A percentile compares a stretch with the other conserved stretches of the same genome.
Evolutionary conservation across 129 eudicot genomes (phyloP).

Genomic region (Lonicera japonica): DNA sequence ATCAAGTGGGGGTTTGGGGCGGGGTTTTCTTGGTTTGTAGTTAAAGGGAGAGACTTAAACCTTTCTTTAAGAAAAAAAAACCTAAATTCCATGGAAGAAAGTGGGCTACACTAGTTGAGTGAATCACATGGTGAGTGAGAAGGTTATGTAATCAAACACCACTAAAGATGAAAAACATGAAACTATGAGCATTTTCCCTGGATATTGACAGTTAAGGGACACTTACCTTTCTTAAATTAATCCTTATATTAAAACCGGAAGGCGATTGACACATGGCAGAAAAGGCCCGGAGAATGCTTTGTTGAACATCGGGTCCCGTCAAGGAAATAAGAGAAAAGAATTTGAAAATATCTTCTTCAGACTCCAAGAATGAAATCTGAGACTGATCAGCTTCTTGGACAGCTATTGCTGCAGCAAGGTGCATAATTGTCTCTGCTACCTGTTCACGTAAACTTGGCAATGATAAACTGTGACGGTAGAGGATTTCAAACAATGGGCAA

Average conservation of each 20-base stretch:
- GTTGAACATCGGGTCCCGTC: constrained; percentile 39
- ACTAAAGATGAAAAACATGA: too few relatives aligned
- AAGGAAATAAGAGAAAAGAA: constrained; percentile 46
- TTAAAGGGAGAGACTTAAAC: too few relatives aligned
- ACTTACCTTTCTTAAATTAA: too few relatives aligned
- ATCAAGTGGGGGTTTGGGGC: too few relatives aligned
- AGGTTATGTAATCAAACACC: too few relatives aligned
- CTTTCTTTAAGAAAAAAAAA: too few relatives aligned
- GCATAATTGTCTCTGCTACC: constrained; percentile 36
- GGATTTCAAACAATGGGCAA: constrained; percentile 36
- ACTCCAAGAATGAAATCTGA: constrained; percentile 21
- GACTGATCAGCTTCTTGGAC: constrained; percentile 11
- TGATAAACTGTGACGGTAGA: constrained; percentile 46
- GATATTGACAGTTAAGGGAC: too few relatives aligned
- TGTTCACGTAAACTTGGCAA: constrained; percentile 34
- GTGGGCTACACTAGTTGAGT: too few relatives aligned
- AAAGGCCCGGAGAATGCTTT: constrained; percentile 41
- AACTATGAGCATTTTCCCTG: too few relatives aligned
- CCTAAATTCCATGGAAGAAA: too few relatives aligned
- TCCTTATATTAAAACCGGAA: not conserved
- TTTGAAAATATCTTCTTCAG: constrained; percentile 49
- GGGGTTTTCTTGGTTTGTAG: too few relatives aligned
- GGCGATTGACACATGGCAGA: constrained; percentile 39
- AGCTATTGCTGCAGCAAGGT: constrained; percentile 31
- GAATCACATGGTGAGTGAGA: too few relatives aligned